Evolutionary conservation across 208 protist species (phyloP).

Genomic region (Trypanosomatidae sp.): DNA sequence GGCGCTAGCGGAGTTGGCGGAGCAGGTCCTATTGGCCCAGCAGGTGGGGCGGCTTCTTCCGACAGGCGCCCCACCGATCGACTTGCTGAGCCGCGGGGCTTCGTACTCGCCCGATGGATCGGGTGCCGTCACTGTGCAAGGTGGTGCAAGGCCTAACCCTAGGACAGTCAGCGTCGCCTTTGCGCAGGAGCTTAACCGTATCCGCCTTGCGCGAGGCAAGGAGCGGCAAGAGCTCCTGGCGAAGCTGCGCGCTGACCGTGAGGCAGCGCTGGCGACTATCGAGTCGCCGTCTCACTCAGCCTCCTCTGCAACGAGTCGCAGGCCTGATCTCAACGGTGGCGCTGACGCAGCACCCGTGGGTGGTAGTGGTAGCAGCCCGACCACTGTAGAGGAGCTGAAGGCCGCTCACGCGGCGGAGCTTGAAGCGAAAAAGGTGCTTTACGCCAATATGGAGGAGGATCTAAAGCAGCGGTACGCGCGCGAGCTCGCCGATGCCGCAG

Average conservation of each 20-base stretch:
- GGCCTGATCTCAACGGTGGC: constrained; percentile 3
- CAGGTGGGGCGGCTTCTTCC: neutral
- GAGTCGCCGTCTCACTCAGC: neutral
- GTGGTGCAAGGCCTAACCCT: constrained; percentile 8
- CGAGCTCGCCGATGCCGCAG: constrained; percentile 31
- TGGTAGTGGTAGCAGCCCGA: neutral
- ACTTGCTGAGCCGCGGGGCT: neutral
- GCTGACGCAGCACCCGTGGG: neutral
- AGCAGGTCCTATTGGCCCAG: constrained; percentile 10
- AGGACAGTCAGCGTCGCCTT: constrained; percentile 19
- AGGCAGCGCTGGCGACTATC: constrained; percentile 16
- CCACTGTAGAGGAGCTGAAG: constrained; percentile 29
- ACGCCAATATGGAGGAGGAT: constrained; percentile 44
- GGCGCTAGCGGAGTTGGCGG: constrained; percentile 8
- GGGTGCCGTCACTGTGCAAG: constrained; percentile 6
- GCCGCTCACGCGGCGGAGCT: constrained; percentile 29
- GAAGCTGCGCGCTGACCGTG: constrained; percentile 28
- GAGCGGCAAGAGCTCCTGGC: constrained; percentile 38
- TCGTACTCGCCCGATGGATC: constrained; percentile 13
- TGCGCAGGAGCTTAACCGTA: constrained; percentile 31
- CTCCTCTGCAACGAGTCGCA: constrained; percentile 2
- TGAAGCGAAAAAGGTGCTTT: constrained; percentile 21
- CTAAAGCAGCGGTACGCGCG: constrained; percentile 33
- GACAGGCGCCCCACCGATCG: neutral
- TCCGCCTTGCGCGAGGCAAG: constrained; percentile 21